Percentiles rank a stretch among this genome's conserved stretches.
These are phyloP conservation scores for Schizochytrium sp. DNA, from an alignment of 108 stramenopile genomes.

Conservation along the genomic window DNA sequence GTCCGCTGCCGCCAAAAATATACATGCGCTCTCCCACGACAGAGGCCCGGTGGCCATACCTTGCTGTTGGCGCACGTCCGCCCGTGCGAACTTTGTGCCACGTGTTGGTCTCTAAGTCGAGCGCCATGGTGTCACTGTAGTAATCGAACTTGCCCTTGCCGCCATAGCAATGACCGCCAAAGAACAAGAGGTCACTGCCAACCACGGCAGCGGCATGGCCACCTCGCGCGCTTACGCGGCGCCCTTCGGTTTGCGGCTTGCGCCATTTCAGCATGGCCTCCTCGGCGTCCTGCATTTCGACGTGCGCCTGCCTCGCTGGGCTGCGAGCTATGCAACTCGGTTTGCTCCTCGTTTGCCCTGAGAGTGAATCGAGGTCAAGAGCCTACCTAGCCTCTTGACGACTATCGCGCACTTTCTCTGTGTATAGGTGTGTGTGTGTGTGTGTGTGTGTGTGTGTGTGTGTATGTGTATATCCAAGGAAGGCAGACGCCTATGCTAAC, in stretches of 20 bases:
- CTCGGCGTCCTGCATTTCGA: background rate
- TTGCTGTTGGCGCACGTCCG: conserved; percentile 37
- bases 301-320: no score
- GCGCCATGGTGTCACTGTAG: conserved; percentile 45
- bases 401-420: background rate
- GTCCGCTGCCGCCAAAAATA: conserved; percentile 51
- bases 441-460: background rate
- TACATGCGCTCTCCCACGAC: conserved; percentile 45
- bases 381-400: background rate
- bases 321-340: no score
- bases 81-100: conserved; percentile 49
- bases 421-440: background rate
- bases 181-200: conserved; percentile 46
- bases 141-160: conserved; percentile 39
- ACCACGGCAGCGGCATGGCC: conserved; percentile 38
- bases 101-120: conserved; percentile 44
- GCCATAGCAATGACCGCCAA: conserved; percentile 49
- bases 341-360: no score
- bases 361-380: no score
- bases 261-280: conserved; percentile 1
- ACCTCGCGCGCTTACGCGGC: conserved; percentile 23
- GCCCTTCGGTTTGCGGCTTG: conserved; percentile 4
- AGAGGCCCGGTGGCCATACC: conserved; percentile 25
- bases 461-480: background rate
- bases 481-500: background rate